These are phyloP conservation scores for Eucalyptus coolabah DNA, from an alignment of 345 rosid species.

Conservation along the genomic window DNA sequence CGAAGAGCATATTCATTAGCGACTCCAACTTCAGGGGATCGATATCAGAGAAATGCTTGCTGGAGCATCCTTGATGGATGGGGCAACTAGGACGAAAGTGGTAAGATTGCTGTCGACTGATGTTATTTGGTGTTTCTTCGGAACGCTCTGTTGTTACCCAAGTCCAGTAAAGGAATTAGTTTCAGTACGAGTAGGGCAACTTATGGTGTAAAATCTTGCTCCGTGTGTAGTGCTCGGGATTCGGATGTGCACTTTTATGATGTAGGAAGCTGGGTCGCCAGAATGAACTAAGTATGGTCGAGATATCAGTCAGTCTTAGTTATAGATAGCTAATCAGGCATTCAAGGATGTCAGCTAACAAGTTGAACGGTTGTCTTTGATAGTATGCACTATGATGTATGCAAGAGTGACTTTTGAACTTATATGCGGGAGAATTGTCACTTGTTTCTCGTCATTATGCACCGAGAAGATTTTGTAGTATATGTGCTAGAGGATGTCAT, in stretches of 20 bases:
- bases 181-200: background rate
- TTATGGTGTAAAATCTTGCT: background rate
- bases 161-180: no score
- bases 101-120: no score
- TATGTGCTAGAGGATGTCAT: background rate
- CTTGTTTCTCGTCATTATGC: background rate
- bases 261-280: background rate
- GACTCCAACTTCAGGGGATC: no score
- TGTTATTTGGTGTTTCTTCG: no score
- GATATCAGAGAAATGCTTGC: no score
- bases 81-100: no score
- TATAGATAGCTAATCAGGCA: background rate
- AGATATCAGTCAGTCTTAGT: background rate
- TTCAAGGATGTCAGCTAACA: background rate
- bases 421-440: background rate
- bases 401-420: background rate
- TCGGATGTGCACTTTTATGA: background rate
- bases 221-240: background rate
- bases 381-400: background rate
- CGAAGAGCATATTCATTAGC: no score
- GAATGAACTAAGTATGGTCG: background rate
- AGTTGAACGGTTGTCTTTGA: background rate
- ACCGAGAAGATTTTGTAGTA: background rate
- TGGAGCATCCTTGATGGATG: no score
- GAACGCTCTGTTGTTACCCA: no score